Evolutionary conservation across 352 stramenopile genomes (phyloP).

Genomic region (Globisporangium iwayamae): DNA sequence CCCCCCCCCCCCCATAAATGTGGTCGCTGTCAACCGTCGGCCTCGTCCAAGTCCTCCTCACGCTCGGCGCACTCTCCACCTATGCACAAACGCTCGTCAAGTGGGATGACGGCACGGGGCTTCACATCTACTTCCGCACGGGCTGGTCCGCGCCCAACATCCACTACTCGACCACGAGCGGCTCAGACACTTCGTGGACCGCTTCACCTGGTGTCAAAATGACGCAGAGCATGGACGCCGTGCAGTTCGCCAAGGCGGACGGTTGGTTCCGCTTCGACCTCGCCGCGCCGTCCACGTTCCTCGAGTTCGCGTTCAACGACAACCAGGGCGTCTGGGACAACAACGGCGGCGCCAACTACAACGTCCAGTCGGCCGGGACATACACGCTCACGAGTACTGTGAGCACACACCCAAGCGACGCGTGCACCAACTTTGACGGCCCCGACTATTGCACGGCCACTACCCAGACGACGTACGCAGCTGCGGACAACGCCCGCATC

Average conservation of each 20-base stretch:
- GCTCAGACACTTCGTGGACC: constrained; percentile 26
- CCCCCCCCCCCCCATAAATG: neutral
- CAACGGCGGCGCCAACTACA: constrained; percentile 40
- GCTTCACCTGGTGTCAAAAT: constrained; percentile 30
- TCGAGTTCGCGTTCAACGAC: constrained; percentile 45
- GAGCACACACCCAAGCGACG: constrained; percentile 20
- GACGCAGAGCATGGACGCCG: constrained; percentile 23
- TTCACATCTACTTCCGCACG: constrained; percentile 46
- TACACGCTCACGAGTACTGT: constrained; percentile 28
- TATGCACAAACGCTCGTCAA: constrained; percentile 35
- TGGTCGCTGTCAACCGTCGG: neutral
- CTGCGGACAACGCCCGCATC: constrained; percentile 20
- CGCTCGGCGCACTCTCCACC: neutral
- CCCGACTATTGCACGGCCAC: constrained; percentile 24
- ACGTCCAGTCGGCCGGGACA: constrained; percentile 25
- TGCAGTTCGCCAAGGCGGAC: constrained; percentile 30
- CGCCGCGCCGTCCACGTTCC: constrained; percentile 7
- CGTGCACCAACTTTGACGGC: constrained; percentile 33
- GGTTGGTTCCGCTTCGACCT: constrained; percentile 44
- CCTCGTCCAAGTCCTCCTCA: neutral
- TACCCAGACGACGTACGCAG: constrained; percentile 17
- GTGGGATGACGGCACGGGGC: constrained; percentile 28
- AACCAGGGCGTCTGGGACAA: constrained; percentile 40
- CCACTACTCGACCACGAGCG: constrained; percentile 23
- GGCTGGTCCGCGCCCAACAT: constrained; percentile 41